A percentile compares a stretch with the other conserved stretches of the same genome.
Evolutionary conservation across 2,329 filamentous ascomycete genomes (phyloP).

Genomic region (Sporothrix inflata): DNA sequence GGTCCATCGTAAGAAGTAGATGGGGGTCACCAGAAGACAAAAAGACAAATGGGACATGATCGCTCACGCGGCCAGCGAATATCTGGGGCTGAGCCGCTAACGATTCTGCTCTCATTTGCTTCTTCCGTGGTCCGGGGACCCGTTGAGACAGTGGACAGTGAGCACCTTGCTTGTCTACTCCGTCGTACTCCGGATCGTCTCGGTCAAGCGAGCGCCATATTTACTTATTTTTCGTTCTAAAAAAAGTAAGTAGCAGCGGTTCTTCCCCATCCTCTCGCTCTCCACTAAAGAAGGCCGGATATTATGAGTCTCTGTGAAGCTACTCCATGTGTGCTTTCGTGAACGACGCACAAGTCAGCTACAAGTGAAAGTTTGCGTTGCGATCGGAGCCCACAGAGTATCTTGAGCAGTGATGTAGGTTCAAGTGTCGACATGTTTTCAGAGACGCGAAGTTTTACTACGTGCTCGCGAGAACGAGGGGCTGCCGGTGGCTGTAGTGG

Average conservation of each 20-base stretch:
- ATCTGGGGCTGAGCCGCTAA: constrained; percentile 9
- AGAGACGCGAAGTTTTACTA: neutral
- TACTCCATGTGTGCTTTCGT: neutral
- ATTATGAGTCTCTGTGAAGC: neutral
- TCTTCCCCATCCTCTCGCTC: neutral
- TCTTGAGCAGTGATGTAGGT: neutral
- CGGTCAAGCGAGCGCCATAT: constrained; percentile 6
- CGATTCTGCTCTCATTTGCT: neutral
- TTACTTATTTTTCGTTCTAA: neutral
- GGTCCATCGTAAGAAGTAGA: neutral
- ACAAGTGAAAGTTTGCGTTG: neutral
- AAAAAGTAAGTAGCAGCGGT: neutral
- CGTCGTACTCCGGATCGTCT: neutral
- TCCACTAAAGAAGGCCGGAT: constrained; percentile 1
- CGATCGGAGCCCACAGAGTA: neutral
- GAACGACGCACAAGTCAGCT: neutral
- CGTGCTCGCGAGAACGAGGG: neutral
- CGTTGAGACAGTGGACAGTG: neutral
- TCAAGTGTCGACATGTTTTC: neutral
- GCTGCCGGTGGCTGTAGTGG: neutral
- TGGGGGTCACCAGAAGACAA: neutral
- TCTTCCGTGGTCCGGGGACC: neutral
- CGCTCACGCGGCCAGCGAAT: neutral
- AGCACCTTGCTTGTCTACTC: neutral
- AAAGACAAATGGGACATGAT: constrained; percentile 1